These are phyloP conservation scores for Moniliella sp. DNA, from an alignment of 1,284 basidiomycete genomes.

Conservation along the genomic window DNA sequence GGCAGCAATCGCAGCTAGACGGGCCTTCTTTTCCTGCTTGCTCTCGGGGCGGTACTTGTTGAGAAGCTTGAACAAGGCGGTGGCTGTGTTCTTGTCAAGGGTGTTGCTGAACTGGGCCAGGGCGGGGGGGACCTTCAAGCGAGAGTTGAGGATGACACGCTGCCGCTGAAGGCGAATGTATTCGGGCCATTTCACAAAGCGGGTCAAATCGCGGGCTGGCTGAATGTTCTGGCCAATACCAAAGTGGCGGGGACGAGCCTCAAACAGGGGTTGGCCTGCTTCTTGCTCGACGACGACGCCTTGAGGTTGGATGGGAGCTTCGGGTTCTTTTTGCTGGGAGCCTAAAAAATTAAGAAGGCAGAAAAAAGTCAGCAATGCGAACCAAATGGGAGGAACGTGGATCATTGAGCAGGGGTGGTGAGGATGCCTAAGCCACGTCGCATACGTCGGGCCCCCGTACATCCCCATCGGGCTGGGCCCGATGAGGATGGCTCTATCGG, in stretches of 20 bases:
- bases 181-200: constrained; percentile 99
- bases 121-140: constrained; percentile 91
- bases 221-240: constrained; percentile 90
- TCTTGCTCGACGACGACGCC: too few relatives aligned
- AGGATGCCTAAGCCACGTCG: too few relatives aligned
- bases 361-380: too few relatives aligned
- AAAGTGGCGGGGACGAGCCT: constrained; percentile 71
- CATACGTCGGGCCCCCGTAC: too few relatives aligned
- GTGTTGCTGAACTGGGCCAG: constrained; percentile 95
- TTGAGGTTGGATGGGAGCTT: too few relatives aligned
- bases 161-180: constrained; percentile 94
- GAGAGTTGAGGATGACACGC: constrained; percentile 93
- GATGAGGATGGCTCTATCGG: too few relatives aligned
- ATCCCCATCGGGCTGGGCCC: too few relatives aligned
- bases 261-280: constrained; percentile 67
- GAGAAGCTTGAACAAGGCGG: constrained; percentile 85
- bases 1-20: constrained; percentile 55
- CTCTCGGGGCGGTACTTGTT: constrained; percentile 87
- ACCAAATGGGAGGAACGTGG: too few relatives aligned
- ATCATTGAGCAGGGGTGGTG: too few relatives aligned
- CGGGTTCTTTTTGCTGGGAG: too few relatives aligned
- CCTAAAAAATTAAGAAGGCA: too few relatives aligned
- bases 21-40: constrained; percentile 91
- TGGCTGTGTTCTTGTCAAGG: constrained; percentile 97
- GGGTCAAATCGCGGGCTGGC: constrained; percentile 71